Percentiles rank a stretch among this genome's conserved stretches.
Evolutionary conservation across 805 yeast genomes (phyloP).

Genomic region (Candida ficus): DNA sequence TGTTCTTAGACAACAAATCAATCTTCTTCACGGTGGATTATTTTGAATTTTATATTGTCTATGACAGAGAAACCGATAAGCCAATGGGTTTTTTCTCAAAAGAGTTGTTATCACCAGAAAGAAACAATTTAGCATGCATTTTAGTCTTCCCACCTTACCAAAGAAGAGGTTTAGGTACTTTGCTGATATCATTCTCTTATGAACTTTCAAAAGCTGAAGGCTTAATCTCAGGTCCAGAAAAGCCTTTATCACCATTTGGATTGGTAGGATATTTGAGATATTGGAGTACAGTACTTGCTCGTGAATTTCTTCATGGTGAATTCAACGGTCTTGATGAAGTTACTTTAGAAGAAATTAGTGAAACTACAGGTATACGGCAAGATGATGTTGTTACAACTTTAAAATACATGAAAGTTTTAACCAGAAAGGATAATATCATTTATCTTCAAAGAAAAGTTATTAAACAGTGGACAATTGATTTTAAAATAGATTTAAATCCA

Average conservation of each 20-base stretch:
- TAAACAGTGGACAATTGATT: constrained; percentile 13
- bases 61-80: constrained; percentile 40
- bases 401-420: constrained; percentile 47
- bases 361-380: constrained; percentile 55
- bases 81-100: constrained; percentile 94
- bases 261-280: constrained; percentile 61
- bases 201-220: constrained; percentile 63
- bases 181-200: constrained; percentile 80
- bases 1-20: constrained; percentile 86
- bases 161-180: constrained; percentile 67
- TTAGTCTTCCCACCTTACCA: constrained; percentile 92
- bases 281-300: constrained; percentile 60
- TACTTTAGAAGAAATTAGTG: constrained; percentile 45
- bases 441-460: constrained; percentile 12
- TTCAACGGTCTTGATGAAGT: constrained; percentile 28
- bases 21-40: constrained; percentile 74
- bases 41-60: constrained; percentile 75
- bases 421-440: constrained; percentile 20
- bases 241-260: constrained; percentile 84
- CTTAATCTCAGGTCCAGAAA: constrained; percentile 80
- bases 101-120: constrained; percentile 70
- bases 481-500: constrained; percentile 15
- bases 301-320: constrained; percentile 38
- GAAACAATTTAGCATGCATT: constrained; percentile 86
- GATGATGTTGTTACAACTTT: constrained; percentile 59